phyloP scores from a whole-genome alignment of 2,329 filamentous ascomycete species.

The Colletotrichum chlorophyti region DNA sequence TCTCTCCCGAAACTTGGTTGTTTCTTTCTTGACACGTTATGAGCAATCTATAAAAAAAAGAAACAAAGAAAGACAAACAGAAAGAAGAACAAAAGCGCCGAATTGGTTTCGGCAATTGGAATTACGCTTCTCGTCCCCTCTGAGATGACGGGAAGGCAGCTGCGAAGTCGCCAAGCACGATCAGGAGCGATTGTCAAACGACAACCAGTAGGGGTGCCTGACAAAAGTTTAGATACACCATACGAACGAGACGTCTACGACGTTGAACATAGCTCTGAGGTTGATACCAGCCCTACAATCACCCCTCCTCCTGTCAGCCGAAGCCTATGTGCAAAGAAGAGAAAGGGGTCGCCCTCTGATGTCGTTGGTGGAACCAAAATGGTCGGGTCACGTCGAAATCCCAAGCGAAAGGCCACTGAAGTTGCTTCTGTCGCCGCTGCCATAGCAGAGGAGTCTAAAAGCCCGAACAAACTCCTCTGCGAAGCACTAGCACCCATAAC shows the following conservation, averaged over 20 bases:
- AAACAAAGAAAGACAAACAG: too few relatives aligned
- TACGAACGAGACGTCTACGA: neutral
- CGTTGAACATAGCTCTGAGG: neutral
- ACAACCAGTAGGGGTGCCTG: neutral
- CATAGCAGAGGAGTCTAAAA: neutral
- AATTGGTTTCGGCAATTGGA: neutral
- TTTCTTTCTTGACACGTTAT: too few relatives aligned
- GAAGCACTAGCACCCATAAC: slow-evolving; percentile 55
- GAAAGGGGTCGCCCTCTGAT: slow-evolving; percentile 16
- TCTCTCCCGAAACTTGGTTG: too few relatives aligned
- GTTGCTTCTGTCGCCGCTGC: slow-evolving; percentile 33
- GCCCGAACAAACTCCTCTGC: slow-evolving; percentile 50
- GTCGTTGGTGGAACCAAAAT: neutral
- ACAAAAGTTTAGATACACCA: neutral
- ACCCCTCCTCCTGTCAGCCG: neutral
- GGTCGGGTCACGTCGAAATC: slow-evolving; percentile 41
- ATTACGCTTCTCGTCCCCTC: neutral
- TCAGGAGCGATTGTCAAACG: neutral
- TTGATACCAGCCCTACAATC: neutral
- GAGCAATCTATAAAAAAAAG: too few relatives aligned
- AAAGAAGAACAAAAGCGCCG: neutral
- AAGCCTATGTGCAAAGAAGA: neutral
- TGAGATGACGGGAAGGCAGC: neutral
- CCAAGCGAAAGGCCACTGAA: slow-evolving; percentile 53
- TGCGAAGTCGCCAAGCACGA: slow-evolving; percentile 14